These are phyloP conservation scores for Aquilaria sinensis DNA, from an alignment of 345 rosid genomes.

Conservation along the genomic window DNA sequence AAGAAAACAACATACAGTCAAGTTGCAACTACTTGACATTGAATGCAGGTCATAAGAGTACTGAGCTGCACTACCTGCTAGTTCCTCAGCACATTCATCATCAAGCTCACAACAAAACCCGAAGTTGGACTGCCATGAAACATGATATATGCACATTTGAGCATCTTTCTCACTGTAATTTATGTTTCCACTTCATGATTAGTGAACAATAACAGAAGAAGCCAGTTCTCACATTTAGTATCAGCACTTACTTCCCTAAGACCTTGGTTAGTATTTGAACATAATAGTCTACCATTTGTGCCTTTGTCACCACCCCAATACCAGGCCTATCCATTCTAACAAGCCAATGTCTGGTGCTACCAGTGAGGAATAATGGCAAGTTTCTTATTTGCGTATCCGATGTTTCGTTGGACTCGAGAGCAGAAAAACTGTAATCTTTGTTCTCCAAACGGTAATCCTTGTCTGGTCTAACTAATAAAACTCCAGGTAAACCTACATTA, in stretches of 20 bases:
- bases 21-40: slow-evolving; percentile 11
- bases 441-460: slow-evolving; percentile 34
- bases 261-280: slow-evolving; percentile 63
- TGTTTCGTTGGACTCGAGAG: slow-evolving; percentile 6
- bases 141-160: slow-evolving; percentile 85
- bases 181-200: not conserved
- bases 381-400: slow-evolving; percentile 17
- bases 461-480: slow-evolving; percentile 61
- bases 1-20: slow-evolving; percentile 6
- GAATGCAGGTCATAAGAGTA: slow-evolving; percentile 8
- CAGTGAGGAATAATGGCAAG: slow-evolving; percentile 44
- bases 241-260: slow-evolving; percentile 57
- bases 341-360: slow-evolving; percentile 64
- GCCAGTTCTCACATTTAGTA: not conserved
- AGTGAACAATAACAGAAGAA: not conserved
- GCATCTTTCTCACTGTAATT: slow-evolving; percentile 75
- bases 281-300: slow-evolving; percentile 90
- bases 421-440: slow-evolving; percentile 32
- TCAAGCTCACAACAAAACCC: slow-evolving; percentile 89
- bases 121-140: slow-evolving; percentile 71
- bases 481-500: slow-evolving; percentile 62
- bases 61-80: slow-evolving; percentile 66
- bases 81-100: slow-evolving; percentile 56
- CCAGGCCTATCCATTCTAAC: slow-evolving; percentile 71
- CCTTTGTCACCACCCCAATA: slow-evolving; percentile 73